Base-by-base conservation (phyloP, 495 filamentous ascomycete species). In the Xylona heveae region DNA sequence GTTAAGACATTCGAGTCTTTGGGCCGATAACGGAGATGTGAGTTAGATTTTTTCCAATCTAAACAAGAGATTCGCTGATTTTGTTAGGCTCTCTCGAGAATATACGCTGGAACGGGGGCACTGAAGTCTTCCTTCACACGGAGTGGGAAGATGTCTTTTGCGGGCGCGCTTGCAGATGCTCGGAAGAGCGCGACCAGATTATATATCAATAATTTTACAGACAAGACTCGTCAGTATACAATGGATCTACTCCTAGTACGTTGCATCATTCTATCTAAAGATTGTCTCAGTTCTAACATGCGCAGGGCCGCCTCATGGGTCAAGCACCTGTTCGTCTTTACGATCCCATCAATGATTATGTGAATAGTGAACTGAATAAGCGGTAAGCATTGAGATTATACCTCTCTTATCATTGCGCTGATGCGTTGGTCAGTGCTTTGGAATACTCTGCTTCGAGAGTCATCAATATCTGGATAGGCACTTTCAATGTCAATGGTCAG, bases 21-120 rank as follows among this genome's bases (percentile, higher is more conserved):
- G 88, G 88, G 88, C 88, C n/a, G 88, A 97, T 49, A 94, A 94
- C 56, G 88, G 88, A 19, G 88, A 97, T 58, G 71, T 52, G 21
- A 34, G 47, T 44, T 38, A n/a, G n/a, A n/a, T n/a, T n/a, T n/a
- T n/a, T n/a, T n/a, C n/a, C n/a, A n/a, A 18, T 21, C 26, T 2
- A 24, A 25, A 25, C 23, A 7, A n/a, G n/a, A 25, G 7, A 25
- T 25, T 25, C n/a, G 23, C 23, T 3, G 5, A 34, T 7, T 6
- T 6, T 38, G 0, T 15, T 19, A 54, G 51, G 52, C 82, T 9
- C 54, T 97, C 16, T 92, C 83, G 1, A 78, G 80, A 44, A 95
- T 94, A 13, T 97, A 97, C 50, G 90, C 88, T 6, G 88, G 88
- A 21, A 97, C 88, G 6, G 88, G 90, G 1, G 88, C 88, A 30